Percentiles rank a stretch among this genome's conserved stretches.
Evolutionary conservation across 1,284 basidiomycete genomes (phyloP).

Genomic region (Volvariella surrecta): DNA sequence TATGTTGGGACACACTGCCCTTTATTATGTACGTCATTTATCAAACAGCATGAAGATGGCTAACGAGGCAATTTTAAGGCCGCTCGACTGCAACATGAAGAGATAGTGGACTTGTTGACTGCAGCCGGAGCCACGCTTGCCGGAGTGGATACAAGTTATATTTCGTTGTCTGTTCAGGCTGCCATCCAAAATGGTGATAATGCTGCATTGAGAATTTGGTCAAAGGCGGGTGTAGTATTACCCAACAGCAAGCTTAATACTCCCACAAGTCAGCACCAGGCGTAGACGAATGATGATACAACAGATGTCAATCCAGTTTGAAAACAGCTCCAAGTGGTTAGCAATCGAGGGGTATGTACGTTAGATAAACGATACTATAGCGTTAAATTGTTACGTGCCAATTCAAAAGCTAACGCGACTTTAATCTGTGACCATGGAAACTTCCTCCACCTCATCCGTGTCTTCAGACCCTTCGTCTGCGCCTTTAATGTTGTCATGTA

Average conservation of each 20-base stretch:
- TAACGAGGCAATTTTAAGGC: slow-evolving; percentile 34
- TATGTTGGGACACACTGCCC: slow-evolving; percentile 69
- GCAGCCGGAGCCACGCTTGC: slow-evolving; percentile 69
- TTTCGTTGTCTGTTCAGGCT: slow-evolving; percentile 36
- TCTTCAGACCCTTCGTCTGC: slow-evolving; percentile 22
- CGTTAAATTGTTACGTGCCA: neutral
- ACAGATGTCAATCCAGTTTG: no score
- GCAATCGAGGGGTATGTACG: neutral
- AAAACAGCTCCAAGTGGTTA: neutral
- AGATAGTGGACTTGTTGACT: slow-evolving; percentile 61
- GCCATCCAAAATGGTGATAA: slow-evolving; percentile 37
- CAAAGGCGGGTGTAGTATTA: slow-evolving; percentile 21
- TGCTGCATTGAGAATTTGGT: slow-evolving; percentile 42
- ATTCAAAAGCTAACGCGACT: neutral
- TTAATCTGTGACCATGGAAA: slow-evolving; percentile 3
- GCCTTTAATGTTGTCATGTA: slow-evolving; percentile 40
- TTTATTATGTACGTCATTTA: slow-evolving; percentile 57
- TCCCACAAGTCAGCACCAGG: neutral
- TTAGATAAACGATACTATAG: neutral
- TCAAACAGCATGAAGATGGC: neutral
- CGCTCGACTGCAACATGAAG: slow-evolving; percentile 54
- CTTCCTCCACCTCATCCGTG: slow-evolving; percentile 14
- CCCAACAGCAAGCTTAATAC: neutral
- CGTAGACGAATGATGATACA: no score
- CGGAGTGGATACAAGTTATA: slow-evolving; percentile 58